Base-by-base conservation (phyloP, 2,329 filamentous ascomycete genomes). In the Exophiala lecanii-corni region DNA sequence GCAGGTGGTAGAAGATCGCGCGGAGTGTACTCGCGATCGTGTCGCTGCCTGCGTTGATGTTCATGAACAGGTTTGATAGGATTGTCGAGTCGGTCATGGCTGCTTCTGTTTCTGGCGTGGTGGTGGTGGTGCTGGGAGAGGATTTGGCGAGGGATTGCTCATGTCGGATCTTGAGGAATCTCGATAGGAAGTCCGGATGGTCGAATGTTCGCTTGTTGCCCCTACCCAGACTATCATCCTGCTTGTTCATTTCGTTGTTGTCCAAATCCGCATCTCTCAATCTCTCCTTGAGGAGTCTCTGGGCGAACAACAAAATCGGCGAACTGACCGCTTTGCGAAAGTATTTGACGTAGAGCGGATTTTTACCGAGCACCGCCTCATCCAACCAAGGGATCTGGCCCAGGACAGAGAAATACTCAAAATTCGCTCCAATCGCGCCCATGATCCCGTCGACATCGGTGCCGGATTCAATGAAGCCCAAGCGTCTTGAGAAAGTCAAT, bases 1-100 rank as follows among this genome's bases (percentile, higher is more conserved):
- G 71, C 2, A 89, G 65, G 60, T 80, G 82, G 64, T 89, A 89
- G 57, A 91, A 87, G 0, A 88, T 75, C 5, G 81, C 74, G 5
- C 77, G 76, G 0, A 89, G 72, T 3, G 76, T 79, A 57, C 89
- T 89, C 21, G 83, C 85, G 0, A 86, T 89, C 0, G 86, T 91
- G 63, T 92, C 86, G 2, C 78, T 83, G 3, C 86, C 85, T 1
- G 86, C 86, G 10, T 58, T 56, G 18, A 64, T 52, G 42, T 64
- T 64, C 45, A 48, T 48, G 31, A 55, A 54, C 25, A 54, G 38
- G 18, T 54, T 44, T 2, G 51, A 53, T 10, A 54, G 44, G 16
- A 55, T 45, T 19, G 47, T 44, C 3, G 32, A 36, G 31, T 54
- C 51, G 9, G 47, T 49, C 49, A 53, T 43, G 5, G 45, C 39